Evolutionary conservation across 2,329 filamentous ascomycete species (phyloP), one percentile per base, ranked within the genome.

Genomic region (Ophiocordyceps camponoti-floridani): DNA sequence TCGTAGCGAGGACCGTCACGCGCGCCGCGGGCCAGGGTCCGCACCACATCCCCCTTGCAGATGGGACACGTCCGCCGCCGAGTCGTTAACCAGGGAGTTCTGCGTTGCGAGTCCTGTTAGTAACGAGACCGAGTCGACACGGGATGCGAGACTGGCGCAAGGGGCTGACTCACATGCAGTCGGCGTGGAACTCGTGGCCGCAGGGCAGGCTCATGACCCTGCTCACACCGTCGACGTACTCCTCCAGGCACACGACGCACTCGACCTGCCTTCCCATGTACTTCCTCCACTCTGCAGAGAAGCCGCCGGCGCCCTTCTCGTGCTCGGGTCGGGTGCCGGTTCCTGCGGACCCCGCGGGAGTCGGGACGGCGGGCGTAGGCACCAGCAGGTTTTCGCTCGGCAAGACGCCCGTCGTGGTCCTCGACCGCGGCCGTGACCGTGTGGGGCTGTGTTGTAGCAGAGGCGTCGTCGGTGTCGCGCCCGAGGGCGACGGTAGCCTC

Each of bases 51-150:
- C 43, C 88, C 87, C 66, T 98, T 98, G 67, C 91, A 98, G 48
- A 98, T 96, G 1, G 91, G 91, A 55, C 91, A 98, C n/a, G 91
- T 98, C 50, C 91, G 81, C 50, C 91, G 82, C 43, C 89, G 80
- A 14, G 88, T 96, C 0, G 89, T 95, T 44, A 98, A 69, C 91
- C 91, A 98, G 2, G 91, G 91, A 4, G 91, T 96, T 58, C 87
- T 94, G 50, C 19, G 14, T 9, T 16, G n/a, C 9, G 35, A 37
- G 5, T 5, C 35, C 4, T 23, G 35, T 37, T n/a, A 37, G 35
- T 37, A 6, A 4, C 28, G 28, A 30, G 3, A 6, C 28, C 28
- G 28, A 30, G 3, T 30, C 28, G 8, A 11, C 18, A 23, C 10
- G 18, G 18, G 18, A 23, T 7, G 18, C 10, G 38, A n/a, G 23